Evolutionary conservation across 257 asterid genomes (phyloP).

Genomic region (Linderniella brevidens): DNA sequence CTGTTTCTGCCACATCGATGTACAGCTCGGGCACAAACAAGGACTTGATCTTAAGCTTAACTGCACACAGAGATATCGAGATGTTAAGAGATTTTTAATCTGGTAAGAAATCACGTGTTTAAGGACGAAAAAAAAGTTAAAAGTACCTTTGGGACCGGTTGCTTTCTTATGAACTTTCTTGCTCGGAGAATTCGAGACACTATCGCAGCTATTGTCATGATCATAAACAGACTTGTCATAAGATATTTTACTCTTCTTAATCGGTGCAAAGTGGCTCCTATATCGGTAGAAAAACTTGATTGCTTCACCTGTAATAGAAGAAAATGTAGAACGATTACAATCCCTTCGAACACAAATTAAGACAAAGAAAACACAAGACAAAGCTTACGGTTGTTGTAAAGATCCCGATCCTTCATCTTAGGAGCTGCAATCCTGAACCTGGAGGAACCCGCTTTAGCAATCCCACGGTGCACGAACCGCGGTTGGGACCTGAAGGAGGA

Average conservation of each 20-base stretch:
- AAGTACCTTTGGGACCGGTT: slow-evolving; percentile 15
- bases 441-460: slow-evolving; percentile 34
- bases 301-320: slow-evolving; percentile 26
- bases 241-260: slow-evolving; percentile 38
- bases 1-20: slow-evolving; percentile 86
- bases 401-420: slow-evolving; percentile 31
- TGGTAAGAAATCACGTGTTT: background rate
- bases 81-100: background rate
- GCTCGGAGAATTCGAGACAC: slow-evolving; percentile 19
- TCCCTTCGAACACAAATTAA: background rate
- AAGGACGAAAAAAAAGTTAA: background rate
- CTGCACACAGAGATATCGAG: slow-evolving; percentile 24
- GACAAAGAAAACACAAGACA: background rate
- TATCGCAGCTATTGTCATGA: slow-evolving; percentile 34
- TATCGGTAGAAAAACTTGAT: slow-evolving; percentile 27
- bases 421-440: slow-evolving; percentile 43
- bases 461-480: slow-evolving; percentile 27
- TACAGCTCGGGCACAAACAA: slow-evolving; percentile 91
- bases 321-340: background rate
- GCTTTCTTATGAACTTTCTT: background rate
- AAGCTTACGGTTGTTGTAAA: slow-evolving; percentile 31
- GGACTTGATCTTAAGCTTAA: slow-evolving; percentile 78
- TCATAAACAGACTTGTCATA: slow-evolving; percentile 25
- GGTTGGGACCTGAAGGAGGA: slow-evolving; percentile 28
- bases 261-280: slow-evolving; percentile 24